These are phyloP conservation scores for Lavandula angustifolia DNA, from an alignment of 257 asterid species.

Conservation along the genomic window DNA sequence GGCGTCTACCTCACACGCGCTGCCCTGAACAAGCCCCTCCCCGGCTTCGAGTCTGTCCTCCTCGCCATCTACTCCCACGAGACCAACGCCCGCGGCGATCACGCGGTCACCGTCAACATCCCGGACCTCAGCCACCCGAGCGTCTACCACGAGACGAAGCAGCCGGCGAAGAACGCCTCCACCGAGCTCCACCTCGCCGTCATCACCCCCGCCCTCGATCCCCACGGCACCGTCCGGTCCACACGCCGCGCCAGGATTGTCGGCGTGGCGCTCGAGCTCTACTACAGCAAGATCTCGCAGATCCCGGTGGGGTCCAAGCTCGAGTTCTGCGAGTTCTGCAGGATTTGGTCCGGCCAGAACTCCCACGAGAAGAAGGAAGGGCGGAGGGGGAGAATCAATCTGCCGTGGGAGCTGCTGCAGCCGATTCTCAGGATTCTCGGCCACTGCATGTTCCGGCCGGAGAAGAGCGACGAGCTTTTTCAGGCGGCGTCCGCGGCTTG, in stretches of 20 bases:
- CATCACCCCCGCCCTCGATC: conserved; percentile 62
- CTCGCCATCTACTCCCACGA: conserved; percentile 78
- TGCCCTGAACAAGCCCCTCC: conserved; percentile 64
- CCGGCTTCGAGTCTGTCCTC: conserved; percentile 83
- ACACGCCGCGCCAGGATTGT: conserved; percentile 68
- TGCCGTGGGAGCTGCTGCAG: conserved; percentile 77
- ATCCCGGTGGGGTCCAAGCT: conserved; percentile 70
- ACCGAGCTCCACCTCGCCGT: conserved; percentile 69
- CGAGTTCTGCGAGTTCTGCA: conserved; percentile 73
- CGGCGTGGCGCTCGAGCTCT: conserved; percentile 69
- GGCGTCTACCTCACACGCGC: conserved; percentile 82
- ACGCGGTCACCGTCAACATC: conserved; percentile 56
- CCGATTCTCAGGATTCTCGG: conserved; percentile 72
- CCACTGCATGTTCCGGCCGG: conserved; percentile 65
- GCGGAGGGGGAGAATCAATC: conserved; percentile 46
- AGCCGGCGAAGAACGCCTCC: conserved; percentile 41
- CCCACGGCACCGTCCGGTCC: conserved; percentile 64
- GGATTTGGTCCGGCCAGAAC: conserved; percentile 53
- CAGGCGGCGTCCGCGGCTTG: conserved; percentile 57
- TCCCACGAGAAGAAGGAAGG: background rate
- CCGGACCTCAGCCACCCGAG: conserved; percentile 74
- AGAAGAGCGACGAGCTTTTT: conserved; percentile 40
- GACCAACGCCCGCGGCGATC: conserved; percentile 60
- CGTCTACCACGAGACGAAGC: conserved; percentile 74
- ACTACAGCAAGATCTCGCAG: conserved; percentile 45